These are phyloP conservation scores for Neurospora pannonica DNA, from an alignment of 495 filamentous ascomycete species.

Conservation along the genomic window DNA sequence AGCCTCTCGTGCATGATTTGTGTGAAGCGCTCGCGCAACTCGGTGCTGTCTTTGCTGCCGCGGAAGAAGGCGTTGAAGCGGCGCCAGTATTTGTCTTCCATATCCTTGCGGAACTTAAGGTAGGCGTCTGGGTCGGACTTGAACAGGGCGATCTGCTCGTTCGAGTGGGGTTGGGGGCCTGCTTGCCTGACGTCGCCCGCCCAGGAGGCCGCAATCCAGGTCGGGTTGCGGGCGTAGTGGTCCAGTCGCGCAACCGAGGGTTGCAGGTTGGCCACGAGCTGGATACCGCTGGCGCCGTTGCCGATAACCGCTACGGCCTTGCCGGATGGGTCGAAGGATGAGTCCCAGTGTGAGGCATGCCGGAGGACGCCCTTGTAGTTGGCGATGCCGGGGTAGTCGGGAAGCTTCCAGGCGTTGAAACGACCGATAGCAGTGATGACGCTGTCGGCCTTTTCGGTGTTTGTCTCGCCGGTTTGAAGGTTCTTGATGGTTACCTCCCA, in stretches of 20 bases:
- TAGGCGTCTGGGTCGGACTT: slow-evolving; percentile 34
- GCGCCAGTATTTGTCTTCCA: slow-evolving; percentile 50
- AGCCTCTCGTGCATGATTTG: slow-evolving; percentile 43
- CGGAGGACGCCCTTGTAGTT: slow-evolving; percentile 47
- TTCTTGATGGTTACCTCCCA: slow-evolving; percentile 39
- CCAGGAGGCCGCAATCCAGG: slow-evolving; percentile 55
- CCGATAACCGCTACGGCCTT: slow-evolving; percentile 49
- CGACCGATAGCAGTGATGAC: slow-evolving; percentile 46
- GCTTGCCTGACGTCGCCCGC: slow-evolving; percentile 31
- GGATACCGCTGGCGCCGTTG: slow-evolving; percentile 48
- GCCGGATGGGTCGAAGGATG: slow-evolving; percentile 39
- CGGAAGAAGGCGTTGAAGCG: slow-evolving; percentile 48
- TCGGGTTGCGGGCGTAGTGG: slow-evolving; percentile 56
- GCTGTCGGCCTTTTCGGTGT: slow-evolving; percentile 32
- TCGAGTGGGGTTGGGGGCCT: slow-evolving; percentile 40
- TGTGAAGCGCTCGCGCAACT: slow-evolving; percentile 40
- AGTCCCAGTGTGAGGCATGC: slow-evolving; percentile 42
- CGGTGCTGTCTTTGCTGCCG: slow-evolving; percentile 41
- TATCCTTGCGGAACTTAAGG: slow-evolving; percentile 33
- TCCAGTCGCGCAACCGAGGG: slow-evolving; percentile 44
- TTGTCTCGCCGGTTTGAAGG: slow-evolving; percentile 23
- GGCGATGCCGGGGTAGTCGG: slow-evolving; percentile 44
- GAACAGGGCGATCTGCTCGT: slow-evolving; percentile 35
- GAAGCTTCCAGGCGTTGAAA: slow-evolving; percentile 49
- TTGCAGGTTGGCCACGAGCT: slow-evolving; percentile 50